Conservation (phyloP, 163 green algal species). For the Trebouxiophyceae sp. region DNA sequence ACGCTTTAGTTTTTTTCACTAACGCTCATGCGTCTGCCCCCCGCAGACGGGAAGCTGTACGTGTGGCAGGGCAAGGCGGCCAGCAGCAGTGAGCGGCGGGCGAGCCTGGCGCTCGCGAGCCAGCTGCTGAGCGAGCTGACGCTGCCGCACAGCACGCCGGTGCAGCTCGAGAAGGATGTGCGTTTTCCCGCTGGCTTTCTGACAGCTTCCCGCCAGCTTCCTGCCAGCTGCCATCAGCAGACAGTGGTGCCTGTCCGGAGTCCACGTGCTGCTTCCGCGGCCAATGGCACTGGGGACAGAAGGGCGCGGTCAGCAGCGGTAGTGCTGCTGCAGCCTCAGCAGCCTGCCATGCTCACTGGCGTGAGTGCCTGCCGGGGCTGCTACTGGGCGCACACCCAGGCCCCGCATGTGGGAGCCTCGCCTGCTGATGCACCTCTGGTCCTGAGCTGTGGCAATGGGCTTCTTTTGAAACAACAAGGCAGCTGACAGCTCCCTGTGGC, state of each 20-base stretch:
- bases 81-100: background rate
- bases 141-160: background rate
- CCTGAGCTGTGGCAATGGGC: no score
- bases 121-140: background rate
- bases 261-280: background rate
- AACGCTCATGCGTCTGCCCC: background rate
- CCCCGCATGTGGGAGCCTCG: no score
- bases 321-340: no score
- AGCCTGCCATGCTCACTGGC: no score
- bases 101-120: background rate
- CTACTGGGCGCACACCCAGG: no score
- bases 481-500: no score
- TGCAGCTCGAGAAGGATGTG: conserved; percentile 3
- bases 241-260: background rate
- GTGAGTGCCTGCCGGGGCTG: no score
- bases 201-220: background rate
- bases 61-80: background rate
- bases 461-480: no score
- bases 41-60: background rate
- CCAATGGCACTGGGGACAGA: background rate
- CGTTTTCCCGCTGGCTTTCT: background rate
- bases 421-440: no score
- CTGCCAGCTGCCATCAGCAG: background rate
- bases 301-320: background rate
- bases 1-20: background rate